Percentiles rank a stretch among this genome's conserved stretches.
These are phyloP conservation scores for Rhizomucor pusillus DNA, from an alignment of 371 early-diverging fungal species.

Conservation along the genomic window DNA sequence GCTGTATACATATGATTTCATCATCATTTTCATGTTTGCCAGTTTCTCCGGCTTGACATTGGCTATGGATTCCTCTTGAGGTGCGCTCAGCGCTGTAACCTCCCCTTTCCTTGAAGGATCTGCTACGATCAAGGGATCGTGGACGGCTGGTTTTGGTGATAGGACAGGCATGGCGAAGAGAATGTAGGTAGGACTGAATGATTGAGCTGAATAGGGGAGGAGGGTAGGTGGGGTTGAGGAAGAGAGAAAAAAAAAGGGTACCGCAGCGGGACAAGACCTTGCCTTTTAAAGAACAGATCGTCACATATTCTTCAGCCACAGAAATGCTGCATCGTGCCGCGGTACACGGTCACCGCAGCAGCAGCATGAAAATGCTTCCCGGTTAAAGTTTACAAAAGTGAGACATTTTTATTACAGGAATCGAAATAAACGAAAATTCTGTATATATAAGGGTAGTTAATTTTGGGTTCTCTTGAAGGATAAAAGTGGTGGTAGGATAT, in stretches of 20 bases:
- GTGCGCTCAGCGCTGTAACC: background rate
- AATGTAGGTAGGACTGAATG: no score
- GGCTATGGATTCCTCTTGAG: constrained; percentile 3
- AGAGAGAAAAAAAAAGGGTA: no score
- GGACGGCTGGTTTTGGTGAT: background rate
- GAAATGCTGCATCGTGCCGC: no score
- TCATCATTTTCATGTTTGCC: constrained; percentile 40
- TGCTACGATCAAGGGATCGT: background rate
- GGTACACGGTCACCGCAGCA: no score
- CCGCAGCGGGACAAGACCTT: no score
- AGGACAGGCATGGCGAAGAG: background rate
- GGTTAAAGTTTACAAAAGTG: no score
- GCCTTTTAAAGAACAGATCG: no score
- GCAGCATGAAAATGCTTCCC: no score
- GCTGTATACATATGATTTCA: constrained; percentile 38
- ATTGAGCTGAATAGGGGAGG: no score
- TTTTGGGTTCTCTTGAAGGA: constrained; percentile 33
- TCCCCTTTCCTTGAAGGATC: background rate
- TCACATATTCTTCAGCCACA: no score
- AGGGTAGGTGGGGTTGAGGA: no score
- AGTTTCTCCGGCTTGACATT: constrained; percentile 6
- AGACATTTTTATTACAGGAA: no score
- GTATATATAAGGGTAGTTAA: background rate
- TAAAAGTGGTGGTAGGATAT: constrained; percentile 52
- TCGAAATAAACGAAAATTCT: background rate